phyloP scores from a whole-genome alignment of 1,284 basidiomycete genomes.

The Veloboletus limbatus region DNA sequence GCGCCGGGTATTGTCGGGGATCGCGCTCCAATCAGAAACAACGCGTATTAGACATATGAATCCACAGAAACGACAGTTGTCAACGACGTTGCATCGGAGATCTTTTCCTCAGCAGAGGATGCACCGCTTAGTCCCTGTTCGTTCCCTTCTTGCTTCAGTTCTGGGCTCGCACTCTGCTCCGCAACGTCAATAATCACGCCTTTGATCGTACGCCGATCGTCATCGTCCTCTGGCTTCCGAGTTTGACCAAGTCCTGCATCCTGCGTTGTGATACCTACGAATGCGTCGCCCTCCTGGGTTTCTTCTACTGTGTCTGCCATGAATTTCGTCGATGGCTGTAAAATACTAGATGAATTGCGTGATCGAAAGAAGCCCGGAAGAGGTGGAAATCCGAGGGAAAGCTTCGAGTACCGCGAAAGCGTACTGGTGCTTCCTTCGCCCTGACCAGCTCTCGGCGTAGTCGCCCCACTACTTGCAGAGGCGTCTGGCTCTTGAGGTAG shows the following conservation, averaged over 20 bases:
- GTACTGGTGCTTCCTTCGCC: conserved; percentile 25
- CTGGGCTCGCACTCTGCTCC: conserved; percentile 17
- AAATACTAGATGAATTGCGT: conserved; percentile 49
- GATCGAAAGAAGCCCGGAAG: conserved; percentile 62
- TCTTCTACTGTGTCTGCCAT: conserved; percentile 30
- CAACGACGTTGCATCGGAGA: conserved; percentile 9
- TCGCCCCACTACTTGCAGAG: conserved; percentile 49
- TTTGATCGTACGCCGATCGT: conserved; percentile 61
- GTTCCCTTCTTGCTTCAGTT: conserved; percentile 15
- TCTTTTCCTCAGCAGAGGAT: conserved; percentile 26
- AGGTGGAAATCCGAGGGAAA: conserved; percentile 57
- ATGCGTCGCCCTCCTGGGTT: conserved; percentile 22
- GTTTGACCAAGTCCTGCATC: conserved; percentile 4
- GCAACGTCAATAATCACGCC: conserved; percentile 36
- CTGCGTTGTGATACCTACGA: conserved; percentile 8
- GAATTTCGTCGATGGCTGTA: conserved; percentile 15
- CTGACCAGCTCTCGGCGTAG: conserved; percentile 47
- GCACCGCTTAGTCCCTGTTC: conserved; percentile 8
- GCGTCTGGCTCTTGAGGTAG: conserved; percentile 35
- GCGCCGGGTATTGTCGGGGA: conserved; percentile 6
- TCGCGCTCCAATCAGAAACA: conserved; percentile 1
- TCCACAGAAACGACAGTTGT: conserved; percentile 25
- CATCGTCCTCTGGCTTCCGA: conserved; percentile 41
- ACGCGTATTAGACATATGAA: conserved; percentile 17
- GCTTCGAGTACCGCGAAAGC: conserved; percentile 39